Evolutionary conservation across 106 monocot genomes (phyloP).

Genomic region (Dioscorea alata): DNA sequence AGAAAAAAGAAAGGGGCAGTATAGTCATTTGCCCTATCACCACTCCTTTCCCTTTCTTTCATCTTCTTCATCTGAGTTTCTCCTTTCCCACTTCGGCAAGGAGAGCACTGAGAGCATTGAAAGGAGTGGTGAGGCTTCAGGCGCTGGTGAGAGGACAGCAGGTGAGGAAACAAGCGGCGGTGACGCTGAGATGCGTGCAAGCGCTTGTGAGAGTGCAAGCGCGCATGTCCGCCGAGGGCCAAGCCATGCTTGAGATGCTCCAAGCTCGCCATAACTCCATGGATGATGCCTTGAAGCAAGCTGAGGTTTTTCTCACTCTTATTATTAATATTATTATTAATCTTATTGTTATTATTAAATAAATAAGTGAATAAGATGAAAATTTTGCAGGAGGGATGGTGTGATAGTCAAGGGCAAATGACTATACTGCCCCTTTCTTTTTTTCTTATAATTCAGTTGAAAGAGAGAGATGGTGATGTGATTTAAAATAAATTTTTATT

Average conservation of each 20-base stretch:
- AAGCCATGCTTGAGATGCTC: conserved; percentile 4
- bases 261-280: background rate
- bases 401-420: conserved; percentile 45
- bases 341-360: too few relatives aligned
- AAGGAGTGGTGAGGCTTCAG: conserved; percentile 32
- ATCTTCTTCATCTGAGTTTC: too few relatives aligned
- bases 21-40: too few relatives aligned
- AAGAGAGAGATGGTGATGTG: too few relatives aligned
- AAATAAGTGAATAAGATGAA: too few relatives aligned
- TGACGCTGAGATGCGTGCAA: conserved; percentile 33
- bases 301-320: conserved; percentile 15
- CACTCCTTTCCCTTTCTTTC: too few relatives aligned
- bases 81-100: too few relatives aligned
- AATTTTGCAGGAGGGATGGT: conserved; percentile 45
- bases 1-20: too few relatives aligned
- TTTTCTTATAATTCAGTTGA: too few relatives aligned
- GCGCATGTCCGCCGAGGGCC: conserved; percentile 28
- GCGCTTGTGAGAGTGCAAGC: conserved; percentile 28
- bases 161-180: conserved; percentile 34
- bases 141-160: conserved; percentile 23
- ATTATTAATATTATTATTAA: too few relatives aligned
- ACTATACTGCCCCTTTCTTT: too few relatives aligned
- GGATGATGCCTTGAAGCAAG: conserved; percentile 18
- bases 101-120: conserved; percentile 31
- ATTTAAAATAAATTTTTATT: too few relatives aligned